Percentiles rank a stretch among this genome's conserved stretches.
These are phyloP conservation scores for Tephrocybe rancida DNA, from an alignment of 768 basidiomycete genomes.

Conservation along the genomic window DNA sequence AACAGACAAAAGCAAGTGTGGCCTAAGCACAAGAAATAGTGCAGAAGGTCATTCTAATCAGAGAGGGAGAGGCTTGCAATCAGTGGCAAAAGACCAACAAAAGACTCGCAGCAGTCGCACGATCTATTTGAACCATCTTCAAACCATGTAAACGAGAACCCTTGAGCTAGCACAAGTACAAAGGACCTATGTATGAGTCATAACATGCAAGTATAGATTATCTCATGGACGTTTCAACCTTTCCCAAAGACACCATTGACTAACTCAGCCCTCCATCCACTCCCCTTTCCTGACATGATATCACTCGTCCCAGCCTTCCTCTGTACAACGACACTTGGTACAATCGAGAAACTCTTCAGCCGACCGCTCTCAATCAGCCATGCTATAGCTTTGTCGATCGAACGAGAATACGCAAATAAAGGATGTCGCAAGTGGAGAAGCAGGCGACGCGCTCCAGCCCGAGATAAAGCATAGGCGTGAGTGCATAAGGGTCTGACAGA, in stretches of 20 bases:
- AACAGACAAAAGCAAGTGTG: constrained; percentile 2
- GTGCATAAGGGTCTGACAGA: constrained; percentile 70
- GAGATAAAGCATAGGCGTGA: constrained; percentile 70
- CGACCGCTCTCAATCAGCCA: constrained; percentile 64
- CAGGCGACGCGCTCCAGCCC: constrained; percentile 60
- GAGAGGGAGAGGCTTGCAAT: not conserved
- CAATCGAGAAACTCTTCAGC: constrained; percentile 62
- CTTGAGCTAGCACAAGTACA: too few species aligned
- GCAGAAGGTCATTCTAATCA: not conserved
- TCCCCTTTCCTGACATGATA: constrained; percentile 53
- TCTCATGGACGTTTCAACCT: not conserved
- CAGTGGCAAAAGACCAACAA: too few species aligned
- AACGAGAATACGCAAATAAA: constrained; percentile 76
- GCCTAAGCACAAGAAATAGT: not conserved
- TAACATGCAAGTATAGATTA: too few species aligned
- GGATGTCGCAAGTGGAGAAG: constrained; percentile 60
- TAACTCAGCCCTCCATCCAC: constrained; percentile 56
- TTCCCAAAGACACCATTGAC: constrained; percentile 45
- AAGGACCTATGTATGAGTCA: too few species aligned
- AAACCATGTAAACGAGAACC: too few species aligned
- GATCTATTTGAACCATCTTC: too few species aligned
- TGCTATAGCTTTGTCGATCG: constrained; percentile 72
- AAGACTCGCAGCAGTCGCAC: too few species aligned
- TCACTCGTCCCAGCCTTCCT: constrained; percentile 61
- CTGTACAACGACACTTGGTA: constrained; percentile 70